Evolutionary conservation across 169 alveolate species (phyloP), one percentile per base, ranked within the genome.

Genomic region (Cryptosporidium canis): DNA sequence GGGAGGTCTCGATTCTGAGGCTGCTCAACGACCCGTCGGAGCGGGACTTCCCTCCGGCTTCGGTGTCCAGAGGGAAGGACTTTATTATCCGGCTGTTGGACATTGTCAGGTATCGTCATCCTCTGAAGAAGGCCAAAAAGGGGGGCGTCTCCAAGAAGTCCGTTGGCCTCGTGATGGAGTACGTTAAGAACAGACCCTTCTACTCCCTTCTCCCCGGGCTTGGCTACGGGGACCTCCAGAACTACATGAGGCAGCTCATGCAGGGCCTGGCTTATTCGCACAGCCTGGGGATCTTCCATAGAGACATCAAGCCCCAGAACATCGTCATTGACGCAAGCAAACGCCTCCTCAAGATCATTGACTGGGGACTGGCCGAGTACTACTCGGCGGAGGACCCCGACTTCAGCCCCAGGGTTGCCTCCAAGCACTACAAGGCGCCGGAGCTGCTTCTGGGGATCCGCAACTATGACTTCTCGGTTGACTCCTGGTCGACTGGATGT

Each of bases 391-490:
- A 39, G 12, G 48, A 55, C 2, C 39, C 64, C 24, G 72, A 56
- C 12, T 77, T 56, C 29, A 77, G 87, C 39, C 87, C 87, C 3
- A 91, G 91, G 51, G 96, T 94, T 2, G 95, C 96, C 2, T 94
- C 97, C 5, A 83, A 96, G 61, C 93, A 95, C 96, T 95, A 95
- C 83, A 91, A 96, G 67, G 95, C 97, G 0, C 98, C 98, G 1
- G 97, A 94, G 70, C 68, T 95, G 29, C 72, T 95, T 18, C 71
- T 93, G 53, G 91, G 95, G n/a, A 92, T 93, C 70, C 92, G 94
- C 67, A 91, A 91, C 6, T 95, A 93, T 66, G 91, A 94, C 14
- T 87, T 92, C 4, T 94, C 94, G 14, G 90, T 94, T 3, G 97
- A 93, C 77, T 90, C 93, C 21, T 95, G 98, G 96, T 92, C 96